These are phyloP conservation scores for Boeremia exigua DNA, from an alignment of 2,329 filamentous ascomycete genomes.

Conservation along the genomic window DNA sequence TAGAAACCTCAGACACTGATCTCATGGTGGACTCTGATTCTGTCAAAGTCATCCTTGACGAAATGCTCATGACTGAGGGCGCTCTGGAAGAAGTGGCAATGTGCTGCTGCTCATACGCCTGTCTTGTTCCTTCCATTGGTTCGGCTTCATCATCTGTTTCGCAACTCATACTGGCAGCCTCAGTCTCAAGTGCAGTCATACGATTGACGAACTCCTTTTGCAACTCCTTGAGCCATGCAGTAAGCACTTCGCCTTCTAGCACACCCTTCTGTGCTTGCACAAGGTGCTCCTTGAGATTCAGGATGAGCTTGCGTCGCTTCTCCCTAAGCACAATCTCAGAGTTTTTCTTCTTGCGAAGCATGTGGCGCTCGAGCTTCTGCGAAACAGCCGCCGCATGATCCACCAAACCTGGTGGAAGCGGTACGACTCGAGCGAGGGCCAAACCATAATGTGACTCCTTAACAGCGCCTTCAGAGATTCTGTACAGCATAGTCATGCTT, in stretches of 20 bases:
- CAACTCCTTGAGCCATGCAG: constrained; percentile 68
- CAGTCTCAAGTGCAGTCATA: constrained; percentile 72
- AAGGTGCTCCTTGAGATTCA: constrained; percentile 75
- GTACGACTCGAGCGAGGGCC: constrained; percentile 76
- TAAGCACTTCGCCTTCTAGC: constrained; percentile 69
- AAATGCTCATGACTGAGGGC: constrained; percentile 30
- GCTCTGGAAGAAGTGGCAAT: constrained; percentile 23
- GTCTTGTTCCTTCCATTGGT: constrained; percentile 19
- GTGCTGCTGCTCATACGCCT: constrained; percentile 17
- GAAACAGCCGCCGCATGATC: constrained; percentile 72
- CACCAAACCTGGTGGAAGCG: constrained; percentile 72
- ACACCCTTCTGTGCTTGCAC: constrained; percentile 69
- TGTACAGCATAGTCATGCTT: constrained; percentile 88
- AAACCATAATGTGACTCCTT: constrained; percentile 81
- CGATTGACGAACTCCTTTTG: constrained; percentile 76
- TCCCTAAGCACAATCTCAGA: constrained; percentile 65
- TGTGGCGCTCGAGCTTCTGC: constrained; percentile 63
- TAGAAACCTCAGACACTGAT: constrained; percentile 28
- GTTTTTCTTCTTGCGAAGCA: constrained; percentile 63
- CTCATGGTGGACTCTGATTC: constrained; percentile 21
- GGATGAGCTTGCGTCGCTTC: constrained; percentile 73
- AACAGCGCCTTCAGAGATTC: constrained; percentile 73
- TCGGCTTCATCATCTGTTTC: constrained; percentile 25
- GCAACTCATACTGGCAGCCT: constrained; percentile 30
- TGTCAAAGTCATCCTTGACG: constrained; percentile 27